A percentile compares a stretch with the other conserved stretches of the same genome.
Conservation (phyloP, 2,329 filamentous ascomycete species). For the Hymenoscyphus repandus region DNA sequence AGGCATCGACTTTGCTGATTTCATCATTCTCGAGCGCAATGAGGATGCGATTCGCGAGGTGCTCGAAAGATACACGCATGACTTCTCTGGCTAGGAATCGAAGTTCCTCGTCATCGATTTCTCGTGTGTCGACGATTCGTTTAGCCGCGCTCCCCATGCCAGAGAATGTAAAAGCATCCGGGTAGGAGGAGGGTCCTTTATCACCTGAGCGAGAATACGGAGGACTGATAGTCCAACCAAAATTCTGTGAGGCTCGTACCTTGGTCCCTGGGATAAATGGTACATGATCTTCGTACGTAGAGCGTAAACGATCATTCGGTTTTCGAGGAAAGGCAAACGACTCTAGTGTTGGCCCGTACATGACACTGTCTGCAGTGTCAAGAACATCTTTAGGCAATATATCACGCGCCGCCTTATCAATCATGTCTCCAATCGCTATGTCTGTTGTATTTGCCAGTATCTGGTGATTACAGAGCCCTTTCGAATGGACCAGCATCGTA, state of each 20-base stretch:
- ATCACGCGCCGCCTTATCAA: constrained; percentile 80
- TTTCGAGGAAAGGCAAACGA: constrained; percentile 64
- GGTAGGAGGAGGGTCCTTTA: constrained; percentile 30
- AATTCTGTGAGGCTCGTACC: constrained; percentile 26
- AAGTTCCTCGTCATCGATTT: constrained; percentile 55
- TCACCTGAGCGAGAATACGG: constrained; percentile 56
- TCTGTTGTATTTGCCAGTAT: constrained; percentile 71
- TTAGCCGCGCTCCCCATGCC: constrained; percentile 63
- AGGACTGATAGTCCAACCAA: constrained; percentile 64
- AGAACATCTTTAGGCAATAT: constrained; percentile 63
- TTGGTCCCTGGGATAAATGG: neutral
- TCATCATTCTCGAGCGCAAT: constrained; percentile 52
- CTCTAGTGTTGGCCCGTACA: constrained; percentile 79
- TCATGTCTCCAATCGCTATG: constrained; percentile 80
- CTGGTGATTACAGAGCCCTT: constrained; percentile 60
- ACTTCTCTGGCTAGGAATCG: constrained; percentile 63
- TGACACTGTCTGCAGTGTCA: constrained; percentile 52
- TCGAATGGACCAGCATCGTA: constrained; percentile 76
- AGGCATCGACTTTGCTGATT: constrained; percentile 40
- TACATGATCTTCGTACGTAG: neutral
- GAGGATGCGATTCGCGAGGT: constrained; percentile 70
- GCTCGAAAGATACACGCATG: constrained; percentile 82
- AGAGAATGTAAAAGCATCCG: constrained; percentile 63
- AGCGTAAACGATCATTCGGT: constrained; percentile 1
- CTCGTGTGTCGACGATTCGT: constrained; percentile 42